A percentile compares a stretch with the other conserved stretches of the same genome.
These are phyloP conservation scores for Citrus glauca DNA, from an alignment of 345 rosid genomes.

Conservation along the genomic window DNA sequence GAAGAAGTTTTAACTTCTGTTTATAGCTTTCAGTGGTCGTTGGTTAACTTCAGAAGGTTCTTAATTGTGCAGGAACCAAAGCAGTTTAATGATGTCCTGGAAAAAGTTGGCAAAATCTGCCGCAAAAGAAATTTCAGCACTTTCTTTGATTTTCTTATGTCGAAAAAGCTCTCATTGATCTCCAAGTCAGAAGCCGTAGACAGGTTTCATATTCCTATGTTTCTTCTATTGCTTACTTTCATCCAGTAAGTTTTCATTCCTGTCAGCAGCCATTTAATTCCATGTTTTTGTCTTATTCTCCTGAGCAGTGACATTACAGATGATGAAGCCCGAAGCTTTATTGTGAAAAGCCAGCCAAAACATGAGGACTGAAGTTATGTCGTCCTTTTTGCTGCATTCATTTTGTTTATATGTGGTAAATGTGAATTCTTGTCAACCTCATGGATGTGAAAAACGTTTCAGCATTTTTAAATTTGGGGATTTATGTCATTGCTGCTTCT, in stretches of 20 bases:
- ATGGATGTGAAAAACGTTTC: background rate
- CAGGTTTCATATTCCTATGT: constrained; percentile 46
- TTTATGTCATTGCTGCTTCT: background rate
- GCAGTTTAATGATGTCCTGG: constrained; percentile 64
- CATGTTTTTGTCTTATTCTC: background rate
- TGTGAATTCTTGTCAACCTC: background rate
- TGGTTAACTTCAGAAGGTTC: constrained; percentile 3
- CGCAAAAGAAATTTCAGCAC: constrained; percentile 27
- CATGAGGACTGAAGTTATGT: constrained; percentile 11
- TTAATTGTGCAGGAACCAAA: constrained; percentile 66
- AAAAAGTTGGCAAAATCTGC: constrained; percentile 35
- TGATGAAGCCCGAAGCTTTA: constrained; percentile 51
- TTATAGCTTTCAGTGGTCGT: background rate
- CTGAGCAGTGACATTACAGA: constrained; percentile 58
- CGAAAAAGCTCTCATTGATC: constrained; percentile 52
- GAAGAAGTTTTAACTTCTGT: no score
- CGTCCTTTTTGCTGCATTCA: background rate
- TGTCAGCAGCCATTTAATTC: constrained; percentile 5
- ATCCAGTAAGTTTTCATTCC: background rate
- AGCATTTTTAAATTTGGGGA: background rate
- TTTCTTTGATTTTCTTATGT: constrained; percentile 46
- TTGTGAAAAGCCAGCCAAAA: constrained; percentile 34
- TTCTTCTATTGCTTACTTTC: background rate
- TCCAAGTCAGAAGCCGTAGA: constrained; percentile 78
- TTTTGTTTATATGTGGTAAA: background rate